Evolutionary conservation across 441 rosid species (phyloP).

Genomic region (Cnidoscolus chayamansa): DNA sequence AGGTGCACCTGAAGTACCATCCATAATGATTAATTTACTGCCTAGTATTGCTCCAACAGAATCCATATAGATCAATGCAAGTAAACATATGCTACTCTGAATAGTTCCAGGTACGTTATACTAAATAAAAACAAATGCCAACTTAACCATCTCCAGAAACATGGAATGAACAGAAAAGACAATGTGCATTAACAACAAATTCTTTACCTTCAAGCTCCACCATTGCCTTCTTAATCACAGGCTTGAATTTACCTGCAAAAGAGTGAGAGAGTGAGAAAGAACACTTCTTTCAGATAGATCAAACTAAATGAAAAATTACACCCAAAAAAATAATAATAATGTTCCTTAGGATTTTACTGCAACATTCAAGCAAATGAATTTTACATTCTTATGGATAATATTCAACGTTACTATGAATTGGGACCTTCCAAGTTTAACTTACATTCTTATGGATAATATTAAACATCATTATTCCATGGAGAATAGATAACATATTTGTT

Average conservation of each 20-base stretch:
- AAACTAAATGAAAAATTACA: background rate
- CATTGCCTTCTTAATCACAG: constrained; percentile 99
- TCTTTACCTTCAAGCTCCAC: constrained; percentile 86
- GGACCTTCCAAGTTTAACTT: background rate
- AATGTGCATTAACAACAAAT: background rate
- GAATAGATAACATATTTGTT: background rate
- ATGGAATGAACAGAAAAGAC: background rate
- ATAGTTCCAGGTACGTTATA: background rate
- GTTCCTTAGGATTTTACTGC: background rate
- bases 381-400: background rate
- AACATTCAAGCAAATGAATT: background rate
- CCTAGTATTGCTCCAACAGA: background rate
- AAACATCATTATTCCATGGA: too few species aligned
- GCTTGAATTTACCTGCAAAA: constrained; percentile 79
- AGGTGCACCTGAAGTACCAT: constrained; percentile 68
- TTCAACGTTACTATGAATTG: background rate
- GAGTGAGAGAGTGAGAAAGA: background rate
- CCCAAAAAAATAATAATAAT: background rate
- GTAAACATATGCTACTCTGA: background rate
- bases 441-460: background rate
- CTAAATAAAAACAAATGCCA: background rate
- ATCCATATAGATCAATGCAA: background rate
- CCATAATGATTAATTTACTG: background rate
- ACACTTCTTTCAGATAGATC: background rate
- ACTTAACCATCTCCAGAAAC: background rate